These are phyloP conservation scores for Rhododendron williamsianum DNA, from an alignment of 148 eudicot species.

Conservation along the genomic window DNA sequence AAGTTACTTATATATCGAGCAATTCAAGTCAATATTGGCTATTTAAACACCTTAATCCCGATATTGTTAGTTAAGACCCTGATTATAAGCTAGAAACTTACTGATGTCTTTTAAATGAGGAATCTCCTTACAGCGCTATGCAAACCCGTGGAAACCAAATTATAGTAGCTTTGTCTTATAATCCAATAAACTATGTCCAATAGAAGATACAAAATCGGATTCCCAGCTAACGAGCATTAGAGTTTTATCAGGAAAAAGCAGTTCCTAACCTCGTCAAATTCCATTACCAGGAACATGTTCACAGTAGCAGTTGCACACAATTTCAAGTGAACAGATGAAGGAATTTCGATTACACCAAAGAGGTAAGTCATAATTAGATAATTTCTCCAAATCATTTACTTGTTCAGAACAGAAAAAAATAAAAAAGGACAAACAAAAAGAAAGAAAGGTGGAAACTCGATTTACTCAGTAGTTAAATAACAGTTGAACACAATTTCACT, in stretches of 20 bases:
- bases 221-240: neutral
- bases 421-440: no score
- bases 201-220: neutral
- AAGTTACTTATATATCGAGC: neutral
- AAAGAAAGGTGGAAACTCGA: neutral
- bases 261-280: neutral
- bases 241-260: neutral
- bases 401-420: neutral
- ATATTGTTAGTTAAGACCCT: neutral
- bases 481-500: neutral
- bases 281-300: neutral
- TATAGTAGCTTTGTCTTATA: neutral
- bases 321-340: neutral
- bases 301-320: neutral
- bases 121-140: neutral
- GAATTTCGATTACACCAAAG: neutral
- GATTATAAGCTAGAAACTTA: neutral
- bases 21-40: neutral
- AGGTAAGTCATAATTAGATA: neutral
- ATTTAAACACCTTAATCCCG: neutral
- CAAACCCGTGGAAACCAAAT: neutral
- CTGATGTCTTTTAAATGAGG: neutral
- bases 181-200: neutral
- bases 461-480: neutral
- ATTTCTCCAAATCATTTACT: neutral